Percentiles rank a stretch among this genome's conserved stretches.
phyloP scores from a whole-genome alignment of 1,284 basidiomycete species.

The Trametes pubescens region DNA sequence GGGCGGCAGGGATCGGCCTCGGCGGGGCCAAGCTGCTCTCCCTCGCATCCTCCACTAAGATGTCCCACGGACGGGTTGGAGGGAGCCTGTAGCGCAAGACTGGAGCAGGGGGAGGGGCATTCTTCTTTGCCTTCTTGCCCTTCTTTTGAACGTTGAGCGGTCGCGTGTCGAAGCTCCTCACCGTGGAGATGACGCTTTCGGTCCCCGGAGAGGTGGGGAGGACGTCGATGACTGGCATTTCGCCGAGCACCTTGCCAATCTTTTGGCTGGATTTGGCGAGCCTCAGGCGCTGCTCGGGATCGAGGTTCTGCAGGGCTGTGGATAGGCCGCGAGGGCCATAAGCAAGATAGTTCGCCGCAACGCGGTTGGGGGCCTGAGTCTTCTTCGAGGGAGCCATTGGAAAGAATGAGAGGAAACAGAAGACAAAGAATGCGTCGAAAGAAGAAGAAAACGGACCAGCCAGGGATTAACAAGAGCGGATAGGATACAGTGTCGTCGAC shows the following conservation, averaged over 20 bases:
- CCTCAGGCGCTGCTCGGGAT: slow-evolving; percentile 33
- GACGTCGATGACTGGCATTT: slow-evolving; percentile 33
- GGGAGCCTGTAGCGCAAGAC: slow-evolving; percentile 26
- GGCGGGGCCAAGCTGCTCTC: slow-evolving; percentile 11
- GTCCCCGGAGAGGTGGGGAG: slow-evolving; percentile 22
- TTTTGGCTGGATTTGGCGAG: slow-evolving; percentile 36
- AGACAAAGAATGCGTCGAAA: background rate
- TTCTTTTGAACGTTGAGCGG: slow-evolving; percentile 7
- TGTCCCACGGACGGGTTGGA: background rate
- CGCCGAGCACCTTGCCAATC: slow-evolving; percentile 31
- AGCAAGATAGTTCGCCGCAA: slow-evolving; percentile 27
- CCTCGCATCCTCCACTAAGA: background rate
- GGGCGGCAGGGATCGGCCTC: slow-evolving; percentile 27
- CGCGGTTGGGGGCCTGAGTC: slow-evolving; percentile 20
- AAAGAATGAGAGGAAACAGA: slow-evolving; percentile 3
- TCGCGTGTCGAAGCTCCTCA: background rate
- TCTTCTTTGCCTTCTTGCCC: slow-evolving; percentile 14
- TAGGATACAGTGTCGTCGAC: slow-evolving; percentile 19
- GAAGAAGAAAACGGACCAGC: slow-evolving; percentile 25
- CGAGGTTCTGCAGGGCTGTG: slow-evolving; percentile 30
- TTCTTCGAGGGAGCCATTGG: background rate
- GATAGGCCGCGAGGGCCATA: slow-evolving; percentile 28
- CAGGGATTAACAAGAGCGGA: slow-evolving; percentile 10
- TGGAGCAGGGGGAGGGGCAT: slow-evolving; percentile 20
- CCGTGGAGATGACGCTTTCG: slow-evolving; percentile 6